A percentile compares a stretch with the other conserved stretches of the same genome.
phyloP scores from a whole-genome alignment of 176 grass and related monocot species.

The Zea luxurians region DNA sequence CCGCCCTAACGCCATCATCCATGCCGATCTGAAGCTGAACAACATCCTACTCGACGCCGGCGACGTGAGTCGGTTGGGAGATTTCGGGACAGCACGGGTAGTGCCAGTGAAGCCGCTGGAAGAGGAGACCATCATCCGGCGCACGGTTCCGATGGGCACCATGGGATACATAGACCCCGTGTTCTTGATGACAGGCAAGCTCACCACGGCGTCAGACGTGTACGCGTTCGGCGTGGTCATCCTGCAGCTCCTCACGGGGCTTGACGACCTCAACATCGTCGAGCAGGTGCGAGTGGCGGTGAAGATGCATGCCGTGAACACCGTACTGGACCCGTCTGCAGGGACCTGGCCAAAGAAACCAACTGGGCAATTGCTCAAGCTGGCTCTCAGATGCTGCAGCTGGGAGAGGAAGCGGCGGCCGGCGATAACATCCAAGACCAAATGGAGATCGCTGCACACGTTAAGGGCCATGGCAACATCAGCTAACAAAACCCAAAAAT shows the following conservation, averaged over 20 bases:
- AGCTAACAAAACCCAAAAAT: constrained; percentile 26
- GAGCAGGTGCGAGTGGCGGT: constrained; percentile 39
- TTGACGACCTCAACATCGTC: constrained; percentile 37
- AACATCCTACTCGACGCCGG: constrained; percentile 59
- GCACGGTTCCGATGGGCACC: constrained; percentile 49
- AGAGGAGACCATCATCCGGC: constrained; percentile 35
- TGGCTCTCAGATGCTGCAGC: constrained; percentile 47
- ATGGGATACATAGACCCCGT: constrained; percentile 53
- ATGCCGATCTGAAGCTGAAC: constrained; percentile 60
- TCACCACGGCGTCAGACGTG: constrained; percentile 49
- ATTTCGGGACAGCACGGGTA: constrained; percentile 51
- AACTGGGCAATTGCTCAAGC: constrained; percentile 29
- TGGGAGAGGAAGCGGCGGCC: constrained; percentile 48
- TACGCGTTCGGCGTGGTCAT: constrained; percentile 51
- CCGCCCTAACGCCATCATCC: constrained; percentile 54
- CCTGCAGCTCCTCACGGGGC: constrained; percentile 46
- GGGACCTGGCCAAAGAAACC: constrained; percentile 47
- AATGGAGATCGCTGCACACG: constrained; percentile 45
- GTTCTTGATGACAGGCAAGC: constrained; percentile 46
- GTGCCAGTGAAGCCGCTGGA: constrained; percentile 43
- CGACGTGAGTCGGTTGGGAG: constrained; percentile 48
- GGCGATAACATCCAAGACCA: constrained; percentile 24
- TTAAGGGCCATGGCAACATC: constrained; percentile 26
- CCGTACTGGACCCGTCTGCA: constrained; percentile 38
- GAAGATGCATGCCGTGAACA: constrained; percentile 1